Base-by-base conservation (phyloP, 139 green algal genomes). In the Monoraphidium neglectum region DNA sequence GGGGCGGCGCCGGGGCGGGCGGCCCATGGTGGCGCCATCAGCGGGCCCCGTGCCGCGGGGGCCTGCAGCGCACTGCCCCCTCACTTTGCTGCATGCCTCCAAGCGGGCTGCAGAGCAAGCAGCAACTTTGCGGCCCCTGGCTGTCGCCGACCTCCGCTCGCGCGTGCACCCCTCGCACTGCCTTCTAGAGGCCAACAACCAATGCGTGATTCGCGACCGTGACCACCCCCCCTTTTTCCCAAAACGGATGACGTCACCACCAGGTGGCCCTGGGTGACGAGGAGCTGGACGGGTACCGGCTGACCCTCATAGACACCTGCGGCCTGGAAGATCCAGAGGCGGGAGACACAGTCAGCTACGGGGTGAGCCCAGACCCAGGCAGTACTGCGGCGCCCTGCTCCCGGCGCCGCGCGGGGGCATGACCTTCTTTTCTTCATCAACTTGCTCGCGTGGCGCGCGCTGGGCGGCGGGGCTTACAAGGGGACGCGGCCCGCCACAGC, bases 261-360 rank as follows among this genome's bases (percentile, higher is more conserved):
- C 80, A 76, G 51, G 77, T 78, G 1, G 23, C 43, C 26, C 28
- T 60, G 12, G 70, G 57, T 28, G 63, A 72, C n/a, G 1, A 47
- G 28, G 68, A 80, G 40, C 51, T 82, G 8, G 76, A 84, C 47
- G 83, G 83, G 10, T 78, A 89, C 61, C 61, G 77, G 0, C 1
- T 90, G n/a, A 87, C 85, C 77, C 56, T 90, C 2, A 88, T 90
- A 23, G 86, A 90, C 81, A 91, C 86, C 12, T 86, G 81, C 62
- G 86, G 86, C 5, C 66, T 91, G 59, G 83, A 90, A 66, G 86
- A 90, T 38, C 77, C 82, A 15, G 86, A 90, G 63, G 81, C 82
- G 0, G 86, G 86, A 4, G 86, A 90, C 72, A 81, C 82, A 3
- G 80, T 90, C 28, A 84, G 88, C 80, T 77, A 82, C 53, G 47